Evolutionary conservation across 169 alveolate species (phyloP).

Genomic region (Cryptosporidium bovis): DNA sequence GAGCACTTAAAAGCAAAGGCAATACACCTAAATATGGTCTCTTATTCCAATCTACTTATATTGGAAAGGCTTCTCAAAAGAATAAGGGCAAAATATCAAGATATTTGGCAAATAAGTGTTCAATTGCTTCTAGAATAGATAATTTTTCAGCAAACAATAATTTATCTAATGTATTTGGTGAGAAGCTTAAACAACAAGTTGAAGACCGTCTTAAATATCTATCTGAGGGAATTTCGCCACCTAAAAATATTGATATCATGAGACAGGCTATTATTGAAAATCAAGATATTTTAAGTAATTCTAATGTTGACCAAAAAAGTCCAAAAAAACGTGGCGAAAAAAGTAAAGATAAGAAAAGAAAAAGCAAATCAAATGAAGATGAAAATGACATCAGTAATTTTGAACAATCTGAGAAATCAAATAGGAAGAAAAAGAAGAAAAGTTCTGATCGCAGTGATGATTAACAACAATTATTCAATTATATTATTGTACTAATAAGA

Average conservation of each 20-base stretch:
- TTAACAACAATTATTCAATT: too few relatives aligned
- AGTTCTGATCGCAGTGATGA: too few relatives aligned
- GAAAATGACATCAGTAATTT: neutral
- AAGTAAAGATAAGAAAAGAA: slow-evolving; percentile 73
- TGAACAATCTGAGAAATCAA: neutral
- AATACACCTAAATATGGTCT: slow-evolving; percentile 99
- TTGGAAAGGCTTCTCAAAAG: slow-evolving; percentile 94
- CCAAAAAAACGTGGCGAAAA: slow-evolving; percentile 51
- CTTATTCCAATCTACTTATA: slow-evolving; percentile 94
- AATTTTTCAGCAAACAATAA: slow-evolving; percentile 84
- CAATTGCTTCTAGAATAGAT: slow-evolving; percentile 98
- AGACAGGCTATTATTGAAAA: slow-evolving; percentile 82
- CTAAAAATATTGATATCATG: slow-evolving; percentile 89
- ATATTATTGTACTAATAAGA: too few relatives aligned
- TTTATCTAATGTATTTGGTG: slow-evolving; percentile 88
- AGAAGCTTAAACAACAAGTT: slow-evolving; percentile 91
- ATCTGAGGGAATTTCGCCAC: slow-evolving; percentile 84
- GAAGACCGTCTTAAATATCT: slow-evolving; percentile 94
- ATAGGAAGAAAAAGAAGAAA: neutral
- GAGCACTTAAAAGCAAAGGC: slow-evolving; percentile 96
- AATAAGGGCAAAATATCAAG: slow-evolving; percentile 96
- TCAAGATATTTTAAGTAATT: slow-evolving; percentile 62
- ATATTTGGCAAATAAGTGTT: slow-evolving; percentile 96
- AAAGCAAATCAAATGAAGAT: slow-evolving; percentile 55
- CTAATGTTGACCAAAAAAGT: slow-evolving; percentile 68